phyloP scores from a whole-genome alignment of 331 rosid species.

The Telfairia occidentalis region DNA sequence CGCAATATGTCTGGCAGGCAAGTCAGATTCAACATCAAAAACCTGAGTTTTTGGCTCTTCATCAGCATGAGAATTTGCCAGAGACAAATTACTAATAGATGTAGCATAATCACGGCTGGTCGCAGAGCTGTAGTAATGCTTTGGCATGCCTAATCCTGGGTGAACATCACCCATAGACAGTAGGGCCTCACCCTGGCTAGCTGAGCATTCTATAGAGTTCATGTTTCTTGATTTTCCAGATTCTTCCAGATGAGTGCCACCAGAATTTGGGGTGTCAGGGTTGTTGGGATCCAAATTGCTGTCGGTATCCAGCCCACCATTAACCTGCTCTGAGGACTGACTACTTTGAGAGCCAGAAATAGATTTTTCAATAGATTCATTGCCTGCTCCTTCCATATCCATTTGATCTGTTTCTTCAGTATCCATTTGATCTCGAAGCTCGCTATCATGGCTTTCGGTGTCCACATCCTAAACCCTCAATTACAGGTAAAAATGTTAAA shows the following conservation, averaged over 20 bases:
- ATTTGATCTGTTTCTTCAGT: conserved; percentile 3
- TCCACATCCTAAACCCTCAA: conserved; percentile 31
- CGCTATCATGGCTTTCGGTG: conserved; percentile 18
- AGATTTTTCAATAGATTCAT: conserved; percentile 17
- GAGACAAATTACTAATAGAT: conserved; percentile 34
- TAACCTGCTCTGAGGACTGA: conserved; percentile 21
- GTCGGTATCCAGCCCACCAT: conserved; percentile 20
- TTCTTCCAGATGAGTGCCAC: conserved; percentile 24
- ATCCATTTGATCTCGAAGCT: conserved; percentile 23
- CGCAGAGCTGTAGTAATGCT: conserved; percentile 57
- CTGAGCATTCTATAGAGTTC: conserved; percentile 26
- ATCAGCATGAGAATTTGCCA: conserved; percentile 34
- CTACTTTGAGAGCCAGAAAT: conserved; percentile 15
- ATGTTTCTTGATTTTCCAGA: conserved; percentile 26
- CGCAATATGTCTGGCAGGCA: conserved; percentile 12
- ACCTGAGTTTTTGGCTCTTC: conserved; percentile 30
- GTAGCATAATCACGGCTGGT: conserved; percentile 32
- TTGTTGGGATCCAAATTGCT: conserved; percentile 30
- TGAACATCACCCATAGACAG: conserved; percentile 41
- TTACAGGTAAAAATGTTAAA: conserved; percentile 20
- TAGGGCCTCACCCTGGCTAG: conserved; percentile 31
- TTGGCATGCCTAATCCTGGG: conserved; percentile 50
- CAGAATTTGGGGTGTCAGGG: conserved; percentile 24
- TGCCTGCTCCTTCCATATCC: conserved; percentile 9
- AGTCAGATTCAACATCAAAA: conserved; percentile 44